Base-by-base conservation (phyloP, 2,329 filamentous ascomycete genomes). In the Fusarium scirpi region DNA sequence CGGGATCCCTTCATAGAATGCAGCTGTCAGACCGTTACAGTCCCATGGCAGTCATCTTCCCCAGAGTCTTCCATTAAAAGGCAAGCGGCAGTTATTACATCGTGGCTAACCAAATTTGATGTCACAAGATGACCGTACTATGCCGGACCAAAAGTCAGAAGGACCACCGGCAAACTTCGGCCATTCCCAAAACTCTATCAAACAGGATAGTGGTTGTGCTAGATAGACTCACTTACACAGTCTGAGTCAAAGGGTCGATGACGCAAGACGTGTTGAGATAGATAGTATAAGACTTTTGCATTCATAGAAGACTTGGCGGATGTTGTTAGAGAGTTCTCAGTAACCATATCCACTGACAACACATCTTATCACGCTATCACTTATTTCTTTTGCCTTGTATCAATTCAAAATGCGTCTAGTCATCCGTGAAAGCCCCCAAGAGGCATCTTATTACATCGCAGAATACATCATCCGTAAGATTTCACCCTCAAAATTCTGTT, bases 381-480 rank as follows among this genome's bases (percentile, higher is more conserved):
- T 11, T 18, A 11, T 38, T 38, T 11, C 10, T 38, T 6, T 38
- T n/a, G 6, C 34, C 6, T 38, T 7, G 10, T 3, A 38, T 12
- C 34, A 38, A n/a, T 38, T 38, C 46, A 62, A 46, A 0, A 62
- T 62, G 60, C 60, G 58, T 62, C 25, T 62, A 15, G 58, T 62
- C 3, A 62, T 62, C 25, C 60, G 41, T 15, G 32, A 62, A 24
- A 34, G 60, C 22, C 58, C 58, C 1, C 41, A 34, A n/a, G 60
- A 62, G 46, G 60, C 60, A 55, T 62, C 60, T 0, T 24, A 41
- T 25, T 62, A 62, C n/a, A 55, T 62, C 22, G 40, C 60, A 27
- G 60, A 62, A n/a, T 62, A 62, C 22, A 62, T 62, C 15, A 62
- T 62, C 46, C 24, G 60, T 62, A 54, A 62, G 57, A 24, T 11